Conservation (phyloP, 805 yeast species). For the Cyberlindnera meyerae region DNA sequence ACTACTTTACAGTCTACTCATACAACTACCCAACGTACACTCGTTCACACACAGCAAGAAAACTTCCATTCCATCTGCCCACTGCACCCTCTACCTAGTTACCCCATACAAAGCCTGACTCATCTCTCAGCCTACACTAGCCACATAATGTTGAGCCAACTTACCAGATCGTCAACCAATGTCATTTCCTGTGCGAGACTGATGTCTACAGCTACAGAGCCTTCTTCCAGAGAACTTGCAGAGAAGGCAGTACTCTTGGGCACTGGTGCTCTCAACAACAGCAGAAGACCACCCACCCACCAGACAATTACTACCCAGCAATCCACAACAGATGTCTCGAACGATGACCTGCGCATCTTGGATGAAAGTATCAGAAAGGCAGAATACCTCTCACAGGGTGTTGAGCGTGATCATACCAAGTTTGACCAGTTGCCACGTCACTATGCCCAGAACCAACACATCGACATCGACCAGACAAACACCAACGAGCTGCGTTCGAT, state of each 20-base stretch:
- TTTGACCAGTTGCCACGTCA: slow-evolving; percentile 42
- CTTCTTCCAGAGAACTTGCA: slow-evolving; percentile 20
- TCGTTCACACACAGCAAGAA: no score
- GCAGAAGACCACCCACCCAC: slow-evolving; percentile 1
- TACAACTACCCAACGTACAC: no score
- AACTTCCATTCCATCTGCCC: no score
- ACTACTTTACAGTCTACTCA: no score
- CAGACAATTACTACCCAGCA: no score
- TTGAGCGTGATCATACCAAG: slow-evolving; percentile 15
- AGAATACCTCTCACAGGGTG: slow-evolving; percentile 20
- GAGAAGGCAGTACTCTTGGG: slow-evolving; percentile 23
- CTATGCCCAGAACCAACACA: slow-evolving; percentile 55
- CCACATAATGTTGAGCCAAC: neutral
- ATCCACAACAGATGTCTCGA: neutral
- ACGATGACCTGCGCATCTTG: slow-evolving; percentile 17
- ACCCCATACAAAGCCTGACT: no score
- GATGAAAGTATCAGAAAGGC: slow-evolving; percentile 26
- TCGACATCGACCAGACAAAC: slow-evolving; percentile 38
- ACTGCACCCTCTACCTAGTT: no score
- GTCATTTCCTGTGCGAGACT: slow-evolving; percentile 5
- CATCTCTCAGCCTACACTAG: neutral
- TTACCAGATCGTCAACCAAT: neutral
- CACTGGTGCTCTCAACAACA: neutral
- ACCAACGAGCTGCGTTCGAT: slow-evolving; percentile 43
- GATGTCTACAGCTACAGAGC: slow-evolving; percentile 19